phyloP scores from a whole-genome alignment of 2,329 filamentous ascomycete genomes.

The Colletotrichum sp. region DNA sequence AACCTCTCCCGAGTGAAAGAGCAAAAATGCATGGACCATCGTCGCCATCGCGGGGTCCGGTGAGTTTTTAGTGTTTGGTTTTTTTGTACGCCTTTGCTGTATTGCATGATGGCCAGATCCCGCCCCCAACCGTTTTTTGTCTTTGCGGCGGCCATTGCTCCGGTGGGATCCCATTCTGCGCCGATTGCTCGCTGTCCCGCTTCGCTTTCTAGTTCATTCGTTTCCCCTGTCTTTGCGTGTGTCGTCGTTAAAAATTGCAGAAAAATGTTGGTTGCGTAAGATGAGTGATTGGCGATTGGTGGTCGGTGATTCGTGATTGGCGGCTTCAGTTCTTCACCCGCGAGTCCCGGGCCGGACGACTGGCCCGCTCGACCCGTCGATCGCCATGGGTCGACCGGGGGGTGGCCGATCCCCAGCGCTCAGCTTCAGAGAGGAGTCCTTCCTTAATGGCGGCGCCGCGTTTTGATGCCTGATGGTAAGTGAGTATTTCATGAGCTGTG shows the following conservation, averaged over 20 bases:
- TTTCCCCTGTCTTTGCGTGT: not conserved
- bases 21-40: not conserved
- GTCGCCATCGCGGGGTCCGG: not conserved
- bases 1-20: not conserved
- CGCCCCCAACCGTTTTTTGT: not conserved
- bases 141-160: not conserved
- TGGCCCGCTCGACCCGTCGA: conserved; percentile 15
- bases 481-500: not conserved
- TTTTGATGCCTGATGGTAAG: not conserved
- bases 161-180: not conserved
- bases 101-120: not conserved
- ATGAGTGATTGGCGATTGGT: not conserved
- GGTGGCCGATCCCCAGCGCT: conserved; percentile 15
- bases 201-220: not conserved
- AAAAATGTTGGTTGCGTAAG: not conserved
- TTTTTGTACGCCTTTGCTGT: conserved; percentile 10
- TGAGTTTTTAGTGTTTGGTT: not conserved
- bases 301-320: not conserved
- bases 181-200: not conserved
- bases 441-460: conserved; percentile 19
- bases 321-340: conserved; percentile 13
- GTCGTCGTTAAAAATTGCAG: not conserved
- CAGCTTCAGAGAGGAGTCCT: conserved; percentile 16
- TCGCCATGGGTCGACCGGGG: conserved; percentile 12
- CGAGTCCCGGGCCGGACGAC: conserved; percentile 11